phyloP scores from a whole-genome alignment of 139 green algal genomes.

The Picochlorum sp. region DNA sequence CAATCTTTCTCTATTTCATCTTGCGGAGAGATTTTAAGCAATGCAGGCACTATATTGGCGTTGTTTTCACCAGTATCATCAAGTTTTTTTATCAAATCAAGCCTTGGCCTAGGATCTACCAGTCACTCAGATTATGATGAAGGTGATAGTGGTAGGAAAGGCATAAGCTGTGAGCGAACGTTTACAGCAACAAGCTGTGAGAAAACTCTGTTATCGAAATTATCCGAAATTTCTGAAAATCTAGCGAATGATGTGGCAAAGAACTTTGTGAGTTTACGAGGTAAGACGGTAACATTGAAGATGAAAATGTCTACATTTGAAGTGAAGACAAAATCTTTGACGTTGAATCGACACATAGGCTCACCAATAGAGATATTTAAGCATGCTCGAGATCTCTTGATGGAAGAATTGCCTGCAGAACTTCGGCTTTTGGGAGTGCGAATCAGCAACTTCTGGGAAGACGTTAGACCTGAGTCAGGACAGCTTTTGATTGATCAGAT shows the following conservation, averaged over 20 bases:
- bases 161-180: conserved; percentile 71
- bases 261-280: conserved; percentile 44
- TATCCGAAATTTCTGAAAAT: conserved; percentile 43
- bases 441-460: conserved; percentile 46
- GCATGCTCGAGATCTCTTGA: conserved; percentile 48
- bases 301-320: conserved; percentile 66
- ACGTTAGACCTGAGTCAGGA: background rate
- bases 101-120: conserved; percentile 47
- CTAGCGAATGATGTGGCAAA: conserved; percentile 53
- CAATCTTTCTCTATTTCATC: conserved; percentile 36
- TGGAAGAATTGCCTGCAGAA: conserved; percentile 51
- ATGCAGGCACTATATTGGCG: conserved; percentile 42
- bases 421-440: conserved; percentile 74
- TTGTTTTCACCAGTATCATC: conserved; percentile 43
- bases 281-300: conserved; percentile 73
- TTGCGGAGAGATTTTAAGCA: conserved; percentile 45
- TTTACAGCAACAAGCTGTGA: conserved; percentile 27
- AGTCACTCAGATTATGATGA: conserved; percentile 20
- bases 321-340: conserved; percentile 47
- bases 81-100: conserved; percentile 48
- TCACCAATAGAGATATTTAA: conserved; percentile 41
- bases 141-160: conserved; percentile 55
- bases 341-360: conserved; percentile 43
- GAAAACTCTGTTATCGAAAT: conserved; percentile 42
- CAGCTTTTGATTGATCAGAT: too few relatives aligned